Base-by-base conservation (phyloP, 345 rosid genomes). In the Populus ilicifolia region DNA sequence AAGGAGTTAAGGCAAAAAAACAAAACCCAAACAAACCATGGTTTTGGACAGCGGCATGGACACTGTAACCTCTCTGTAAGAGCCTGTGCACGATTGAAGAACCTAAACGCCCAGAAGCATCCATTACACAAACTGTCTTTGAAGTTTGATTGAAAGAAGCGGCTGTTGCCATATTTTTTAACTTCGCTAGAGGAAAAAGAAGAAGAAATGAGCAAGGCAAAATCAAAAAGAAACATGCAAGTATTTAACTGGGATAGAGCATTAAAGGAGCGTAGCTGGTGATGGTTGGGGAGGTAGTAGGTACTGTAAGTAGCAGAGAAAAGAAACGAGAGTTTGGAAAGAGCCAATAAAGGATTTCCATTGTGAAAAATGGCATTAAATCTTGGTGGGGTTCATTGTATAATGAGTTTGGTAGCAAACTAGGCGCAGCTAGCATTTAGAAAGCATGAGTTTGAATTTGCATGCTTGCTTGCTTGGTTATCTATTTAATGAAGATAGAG, bases 111-210 rank as follows among this genome's bases (percentile, higher is more conserved):
- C 93, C 87, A 1, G 91, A 90, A 61, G 93, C 91, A 64, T 88
- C 91, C 91, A 88, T 88, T 67, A 90, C 93, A 70, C 93, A 90
- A n/a, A 86, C 89, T 0, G 86, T 77, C 67, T 77, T 75, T 0
- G 80, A 61, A 73, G 38, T 67, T 8, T 61, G 65, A 71, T 73
- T 2, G 44, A 75, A 64, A 67, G 81, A 38, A 77, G 87, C 80
- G 3, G 50, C 50, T 46, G 50, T 4, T 4, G 88, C 89, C 90
- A 89, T 46, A 0, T 13, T 14, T 89, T 35, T 2, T 10, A 41
- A 12, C 44, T 41, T 41, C 2, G 11, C 13, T 2, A 8, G 36
- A 29, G 39, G 7, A 33, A 25, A 35, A 78, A 44, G 48, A 13
- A 46, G 50, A 46, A 13, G 50, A 44, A 14, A 44, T 3, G 17